These are phyloP conservation scores for Mycosphaerelloides madeirae DNA, from an alignment of 2,329 filamentous ascomycete species.

Conservation along the genomic window DNA sequence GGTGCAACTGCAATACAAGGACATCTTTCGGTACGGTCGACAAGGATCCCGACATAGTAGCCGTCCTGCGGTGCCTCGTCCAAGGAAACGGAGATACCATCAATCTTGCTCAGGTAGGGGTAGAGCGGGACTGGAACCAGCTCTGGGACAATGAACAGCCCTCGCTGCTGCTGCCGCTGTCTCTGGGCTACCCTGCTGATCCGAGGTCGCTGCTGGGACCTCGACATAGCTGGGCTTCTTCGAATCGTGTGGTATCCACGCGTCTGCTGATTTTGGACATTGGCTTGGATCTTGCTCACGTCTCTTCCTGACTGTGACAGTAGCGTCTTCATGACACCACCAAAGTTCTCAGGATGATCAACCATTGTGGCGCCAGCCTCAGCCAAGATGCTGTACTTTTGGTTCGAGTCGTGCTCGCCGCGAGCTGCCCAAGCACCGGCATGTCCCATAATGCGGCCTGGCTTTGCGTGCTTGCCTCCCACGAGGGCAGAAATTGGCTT, in stretches of 20 bases:
- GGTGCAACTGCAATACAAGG: slow-evolving; percentile 62
- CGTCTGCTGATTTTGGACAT: slow-evolving; percentile 39
- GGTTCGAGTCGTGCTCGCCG: slow-evolving; percentile 59
- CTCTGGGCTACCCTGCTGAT: slow-evolving; percentile 9
- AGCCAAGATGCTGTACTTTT: slow-evolving; percentile 65
- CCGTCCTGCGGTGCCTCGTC: slow-evolving; percentile 27
- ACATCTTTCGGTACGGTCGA: slow-evolving; percentile 58
- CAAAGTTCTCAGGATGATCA: slow-evolving; percentile 71
- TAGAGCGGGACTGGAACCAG: slow-evolving; percentile 24
- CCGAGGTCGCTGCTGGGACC: slow-evolving; percentile 15
- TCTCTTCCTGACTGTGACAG: slow-evolving; percentile 44
- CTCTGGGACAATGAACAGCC: slow-evolving; percentile 23
- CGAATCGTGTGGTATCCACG: slow-evolving; percentile 43
- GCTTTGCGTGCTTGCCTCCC: slow-evolving; percentile 60
- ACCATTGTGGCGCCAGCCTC: slow-evolving; percentile 65
- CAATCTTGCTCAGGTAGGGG: slow-evolving; percentile 27
- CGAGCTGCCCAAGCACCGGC: slow-evolving; percentile 67
- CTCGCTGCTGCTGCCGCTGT: slow-evolving; percentile 13
- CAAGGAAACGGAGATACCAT: slow-evolving; percentile 21
- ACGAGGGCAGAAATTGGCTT: slow-evolving; percentile 74
- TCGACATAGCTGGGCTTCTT: slow-evolving; percentile 12
- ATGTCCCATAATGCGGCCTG: slow-evolving; percentile 70
- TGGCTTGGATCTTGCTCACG: slow-evolving; percentile 35
- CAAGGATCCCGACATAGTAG: slow-evolving; percentile 56
- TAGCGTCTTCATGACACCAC: slow-evolving; percentile 60